These are phyloP conservation scores for Penicillium sp. DNA, from an alignment of 2,329 filamentous ascomycete genomes.

Conservation along the genomic window DNA sequence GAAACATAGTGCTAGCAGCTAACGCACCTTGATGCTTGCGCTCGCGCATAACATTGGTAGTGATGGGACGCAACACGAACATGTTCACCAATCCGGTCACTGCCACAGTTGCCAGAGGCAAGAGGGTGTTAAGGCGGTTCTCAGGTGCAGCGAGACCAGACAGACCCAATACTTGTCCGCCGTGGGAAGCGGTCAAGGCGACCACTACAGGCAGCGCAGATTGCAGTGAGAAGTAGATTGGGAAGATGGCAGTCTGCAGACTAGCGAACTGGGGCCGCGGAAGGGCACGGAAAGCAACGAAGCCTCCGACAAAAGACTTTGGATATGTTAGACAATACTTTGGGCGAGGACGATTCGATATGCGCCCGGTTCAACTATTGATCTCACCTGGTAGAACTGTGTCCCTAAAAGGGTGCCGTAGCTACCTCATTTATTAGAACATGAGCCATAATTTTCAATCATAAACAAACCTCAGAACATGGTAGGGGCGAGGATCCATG, in stretches of 20 bases:
- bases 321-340: constrained; percentile 1
- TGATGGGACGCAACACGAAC: constrained; percentile 70
- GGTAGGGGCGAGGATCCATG: constrained; percentile 38
- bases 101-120: constrained; percentile 69
- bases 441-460: neutral
- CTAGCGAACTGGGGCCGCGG: constrained; percentile 77
- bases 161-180: constrained; percentile 28
- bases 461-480: constrained; percentile 32
- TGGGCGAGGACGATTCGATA: neutral
- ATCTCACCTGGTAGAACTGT: constrained; percentile 75
- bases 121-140: constrained; percentile 64
- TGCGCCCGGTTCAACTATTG: neutral
- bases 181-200: constrained; percentile 77
- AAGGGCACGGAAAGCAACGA: constrained; percentile 73
- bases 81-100: constrained; percentile 71
- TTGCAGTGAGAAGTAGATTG: constrained; percentile 82
- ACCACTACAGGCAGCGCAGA: constrained; percentile 70
- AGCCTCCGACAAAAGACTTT: constrained; percentile 71
- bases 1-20: neutral
- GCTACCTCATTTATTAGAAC: constrained; percentile 46
- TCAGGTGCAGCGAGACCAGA: constrained; percentile 49
- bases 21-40: constrained; percentile 73
- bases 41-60: constrained; percentile 70
- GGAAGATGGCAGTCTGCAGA: constrained; percentile 76
- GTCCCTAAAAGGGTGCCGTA: constrained; percentile 87